Conservation (phyloP, 768 basidiomycete species). For the Phylloporus scabripes region DNA sequence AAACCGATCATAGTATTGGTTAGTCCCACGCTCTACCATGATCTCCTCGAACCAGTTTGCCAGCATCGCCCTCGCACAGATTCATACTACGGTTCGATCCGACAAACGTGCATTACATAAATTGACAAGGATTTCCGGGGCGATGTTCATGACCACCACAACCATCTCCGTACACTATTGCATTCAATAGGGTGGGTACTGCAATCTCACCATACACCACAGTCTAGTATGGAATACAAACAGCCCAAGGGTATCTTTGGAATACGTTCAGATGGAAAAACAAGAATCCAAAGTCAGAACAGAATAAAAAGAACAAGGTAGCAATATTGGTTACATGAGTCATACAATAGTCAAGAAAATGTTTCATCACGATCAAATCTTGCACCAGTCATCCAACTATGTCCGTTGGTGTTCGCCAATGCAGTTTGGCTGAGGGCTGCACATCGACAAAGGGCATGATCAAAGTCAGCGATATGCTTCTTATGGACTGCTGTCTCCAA, state of each 20-base stretch:
- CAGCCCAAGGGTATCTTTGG: not conserved
- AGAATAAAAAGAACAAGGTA: not conserved
- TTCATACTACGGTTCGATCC: too few species aligned
- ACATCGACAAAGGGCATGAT: not conserved
- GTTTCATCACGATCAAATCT: not conserved
- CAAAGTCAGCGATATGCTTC: not conserved
- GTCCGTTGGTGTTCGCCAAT: not conserved
- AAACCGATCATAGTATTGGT: too few species aligned
- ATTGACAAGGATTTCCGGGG: too few species aligned
- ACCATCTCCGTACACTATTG: too few species aligned
- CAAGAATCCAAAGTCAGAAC: not conserved
- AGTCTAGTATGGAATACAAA: not conserved
- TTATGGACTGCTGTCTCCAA: conserved; percentile 13
- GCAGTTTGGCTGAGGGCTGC: not conserved
- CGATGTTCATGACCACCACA: too few species aligned
- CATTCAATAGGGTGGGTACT: too few species aligned
- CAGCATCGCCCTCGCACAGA: too few species aligned
- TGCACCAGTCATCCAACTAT: not conserved
- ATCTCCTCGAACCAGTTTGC: too few species aligned
- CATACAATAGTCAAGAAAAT: not conserved
- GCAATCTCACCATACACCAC: not conserved
- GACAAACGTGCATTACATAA: too few species aligned
- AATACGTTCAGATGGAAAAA: not conserved
- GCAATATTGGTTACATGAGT: not conserved
- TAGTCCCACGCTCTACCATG: too few species aligned